These are phyloP conservation scores for Pichia sp. DNA, from an alignment of 1,139 yeast genomes.

Conservation along the genomic window DNA sequence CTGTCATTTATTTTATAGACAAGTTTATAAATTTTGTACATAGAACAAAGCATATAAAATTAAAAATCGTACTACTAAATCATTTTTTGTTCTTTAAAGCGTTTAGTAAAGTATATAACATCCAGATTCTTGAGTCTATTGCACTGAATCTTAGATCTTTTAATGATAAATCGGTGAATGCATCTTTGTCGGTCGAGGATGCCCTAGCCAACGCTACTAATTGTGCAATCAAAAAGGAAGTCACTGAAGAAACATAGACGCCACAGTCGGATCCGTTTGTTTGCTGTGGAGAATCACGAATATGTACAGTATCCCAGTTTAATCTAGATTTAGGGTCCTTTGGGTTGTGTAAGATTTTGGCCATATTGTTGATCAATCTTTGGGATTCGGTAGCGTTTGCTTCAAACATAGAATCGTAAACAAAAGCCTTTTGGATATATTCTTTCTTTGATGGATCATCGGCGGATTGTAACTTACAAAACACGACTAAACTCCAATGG, in stretches of 20 bases:
- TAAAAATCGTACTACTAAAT: no score
- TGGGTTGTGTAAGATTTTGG: constrained; percentile 30
- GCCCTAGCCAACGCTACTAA: constrained; percentile 29
- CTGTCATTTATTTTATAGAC: no score
- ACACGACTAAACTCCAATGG: constrained; percentile 55
- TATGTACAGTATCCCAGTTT: constrained; percentile 15
- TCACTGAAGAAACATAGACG: constrained; percentile 56
- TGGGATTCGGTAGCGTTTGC: constrained; percentile 40
- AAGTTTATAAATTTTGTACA: no score
- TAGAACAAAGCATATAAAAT: no score
- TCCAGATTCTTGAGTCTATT: constrained; percentile 43
- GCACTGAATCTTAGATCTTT: constrained; percentile 38
- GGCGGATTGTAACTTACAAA: constrained; percentile 34
- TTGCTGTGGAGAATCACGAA: constrained; percentile 63
- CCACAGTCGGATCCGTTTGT: constrained; percentile 79
- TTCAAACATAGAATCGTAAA: constrained; percentile 46
- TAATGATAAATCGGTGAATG: constrained; percentile 34
- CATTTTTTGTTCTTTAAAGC: constrained; percentile 23
- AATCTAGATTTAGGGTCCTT: constrained; percentile 8
- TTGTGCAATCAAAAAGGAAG: constrained; percentile 41
- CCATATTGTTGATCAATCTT: constrained; percentile 35
- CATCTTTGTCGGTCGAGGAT: constrained; percentile 17
- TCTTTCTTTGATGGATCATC: neutral
- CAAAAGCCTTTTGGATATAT: constrained; percentile 32
- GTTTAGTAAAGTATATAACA: constrained; percentile 36